Base-by-base conservation (phyloP, 495 filamentous ascomycete genomes). In the Aspergillus campestris region DNA sequence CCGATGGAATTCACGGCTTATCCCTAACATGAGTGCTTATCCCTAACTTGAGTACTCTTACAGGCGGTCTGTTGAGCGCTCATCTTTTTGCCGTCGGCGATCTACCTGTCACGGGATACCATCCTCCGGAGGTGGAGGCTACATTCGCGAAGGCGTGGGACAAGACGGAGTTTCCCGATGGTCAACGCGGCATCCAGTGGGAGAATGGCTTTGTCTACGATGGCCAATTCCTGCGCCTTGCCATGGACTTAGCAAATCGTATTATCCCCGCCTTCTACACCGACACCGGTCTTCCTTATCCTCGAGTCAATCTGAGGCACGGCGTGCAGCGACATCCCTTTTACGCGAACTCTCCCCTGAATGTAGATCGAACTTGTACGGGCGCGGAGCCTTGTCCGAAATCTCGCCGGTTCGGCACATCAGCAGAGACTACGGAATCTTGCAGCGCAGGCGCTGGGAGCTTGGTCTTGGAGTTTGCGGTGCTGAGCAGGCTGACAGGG, bases 401-500 rank as follows among this genome's bases (percentile, higher is more conserved):
- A 7, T 57, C 52, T 18, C 63, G 53, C 15, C 59, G 58, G 8
- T 44, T 72, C 5, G 18, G 18, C 2, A 34, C 54, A 0, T 66
- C 67, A 1, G 65, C 74, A 8, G 90, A 95, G 54, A 84, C 92
- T 13, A 96, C 91, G 6, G 92, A 96, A 63, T 97, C 89, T 2
- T 98, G 92, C 60, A 94, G 88, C 61, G 92, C 92, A 5, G 92
- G 94, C 31, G 92, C 92, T 6, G 92, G 94, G 34, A 95, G 89
- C 61, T 72, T 98, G 7, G 83, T 96, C 9, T 73, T 98, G 0
- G 92, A 98, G 59, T 94, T 98, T 50, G 86, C 89, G 5, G 86
- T 87, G 0, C 64, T 98, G 37, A 96, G 90, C 49, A 79, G 92
- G 40, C 74, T 98, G 29, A 95, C 87, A 0, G 90, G 86, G 11